Evolutionary conservation across 805 yeast genomes (phyloP), one percentile per base, ranked within the genome.

Genomic region (Candida sonorensis): DNA sequence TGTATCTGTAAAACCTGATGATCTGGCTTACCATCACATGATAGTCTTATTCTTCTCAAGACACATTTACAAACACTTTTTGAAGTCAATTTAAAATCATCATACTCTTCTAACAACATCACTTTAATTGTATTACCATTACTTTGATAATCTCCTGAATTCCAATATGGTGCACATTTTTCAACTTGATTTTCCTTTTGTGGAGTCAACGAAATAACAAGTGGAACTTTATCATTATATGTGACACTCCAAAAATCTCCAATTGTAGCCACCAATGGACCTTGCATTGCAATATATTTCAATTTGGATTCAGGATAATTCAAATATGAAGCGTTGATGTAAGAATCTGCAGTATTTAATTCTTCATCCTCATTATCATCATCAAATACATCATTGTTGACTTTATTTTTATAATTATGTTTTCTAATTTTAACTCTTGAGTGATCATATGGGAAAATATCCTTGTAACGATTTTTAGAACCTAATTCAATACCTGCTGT

Each of bases 141-240:
- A 11, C 59, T 53, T 7, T 52, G 46, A 50, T 76, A 77, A 1
- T 48, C 48, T 4, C 84, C 85, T 4, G 75, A 55, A 14, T 65
- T 60, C 97, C 97, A 92, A 57, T 75, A 90, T 22, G 84, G 73
- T 23, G 73, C 72, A 59, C 97, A 90, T 58, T 90, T 88, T 45
- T 75, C 81, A 23, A 82, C 69, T 2, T 82, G 79, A 44, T 80
- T 77, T 53, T 90, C 97, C 39, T 59, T 62, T 43, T 81, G 83
- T 17, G 77, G 77, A 3, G 95, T 82, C 42, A 86, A 66, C 25
- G 94, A 78, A 5, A 90, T 57, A 17, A 90, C 73, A 4, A 90
- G 53, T 6, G 82, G 78, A 10, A 77, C 70, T 13, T 66, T 55
- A 42, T 83, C 73, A 36, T 79, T 77, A 26, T 74, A 61, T 11